A percentile compares a stretch with the other conserved stretches of the same genome.
These are phyloP conservation scores for Corinectria fuckeliana DNA, from an alignment of 2,329 filamentous ascomycete species.

Conservation along the genomic window DNA sequence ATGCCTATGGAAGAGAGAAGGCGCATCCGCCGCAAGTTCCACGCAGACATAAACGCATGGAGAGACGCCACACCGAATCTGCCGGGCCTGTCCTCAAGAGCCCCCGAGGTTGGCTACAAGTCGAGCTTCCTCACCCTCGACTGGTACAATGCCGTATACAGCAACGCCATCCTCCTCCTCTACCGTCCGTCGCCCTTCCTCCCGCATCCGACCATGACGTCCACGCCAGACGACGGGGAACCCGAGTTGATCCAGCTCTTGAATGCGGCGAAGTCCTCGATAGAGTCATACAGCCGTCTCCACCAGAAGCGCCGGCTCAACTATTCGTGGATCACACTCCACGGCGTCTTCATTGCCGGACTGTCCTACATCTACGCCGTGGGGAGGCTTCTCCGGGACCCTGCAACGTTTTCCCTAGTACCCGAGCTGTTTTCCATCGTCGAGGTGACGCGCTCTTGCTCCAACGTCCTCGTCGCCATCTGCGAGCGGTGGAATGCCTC, in stretches of 20 bases:
- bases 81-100: background rate
- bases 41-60: constrained; percentile 9
- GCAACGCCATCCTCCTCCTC: constrained; percentile 14
- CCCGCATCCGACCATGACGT: background rate
- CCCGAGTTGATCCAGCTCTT: constrained; percentile 3
- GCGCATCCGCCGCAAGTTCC: background rate
- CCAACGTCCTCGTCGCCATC: constrained; percentile 11
- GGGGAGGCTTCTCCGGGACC: background rate
- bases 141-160: constrained; percentile 13
- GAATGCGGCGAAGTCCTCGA: background rate
- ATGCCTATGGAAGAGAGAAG: constrained; percentile 2
- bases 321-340: constrained; percentile 20
- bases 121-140: constrained; percentile 8
- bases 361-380: constrained; percentile 7
- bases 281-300: constrained; percentile 9
- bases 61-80: background rate
- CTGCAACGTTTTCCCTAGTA: background rate
- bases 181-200: constrained; percentile 15
- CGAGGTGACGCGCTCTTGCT: constrained; percentile 5
- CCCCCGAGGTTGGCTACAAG: background rate
- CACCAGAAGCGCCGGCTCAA: constrained; percentile 13
- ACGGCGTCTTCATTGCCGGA: constrained; percentile 13
- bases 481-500: constrained; percentile 18
- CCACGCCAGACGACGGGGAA: background rate
- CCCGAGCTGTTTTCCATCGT: constrained; percentile 4